phyloP scores from a whole-genome alignment of 805 yeast genomes.

The Schwanniomyces pseudopolymorphus region DNA sequence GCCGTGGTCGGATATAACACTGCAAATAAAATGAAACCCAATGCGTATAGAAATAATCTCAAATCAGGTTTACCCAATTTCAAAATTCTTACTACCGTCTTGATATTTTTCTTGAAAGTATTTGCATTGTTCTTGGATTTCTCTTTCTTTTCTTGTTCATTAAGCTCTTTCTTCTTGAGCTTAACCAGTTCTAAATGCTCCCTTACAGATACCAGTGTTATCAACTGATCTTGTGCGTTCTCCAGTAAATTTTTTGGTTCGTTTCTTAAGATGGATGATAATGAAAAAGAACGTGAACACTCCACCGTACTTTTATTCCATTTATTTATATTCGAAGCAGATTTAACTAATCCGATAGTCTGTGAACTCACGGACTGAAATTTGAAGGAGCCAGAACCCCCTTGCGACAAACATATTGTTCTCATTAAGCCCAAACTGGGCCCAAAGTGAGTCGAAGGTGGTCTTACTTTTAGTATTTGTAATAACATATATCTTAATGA shows the following conservation, averaged over 20 bases:
- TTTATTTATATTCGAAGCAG: background rate
- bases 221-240: background rate
- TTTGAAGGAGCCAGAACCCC: background rate
- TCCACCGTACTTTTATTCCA: background rate
- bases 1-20: constrained; percentile 45
- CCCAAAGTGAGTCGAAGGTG: background rate
- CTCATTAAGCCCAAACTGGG: background rate
- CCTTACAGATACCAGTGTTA: constrained; percentile 16
- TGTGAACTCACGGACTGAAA: background rate
- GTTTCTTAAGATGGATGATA: constrained; percentile 1
- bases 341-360: background rate
- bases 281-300: background rate
- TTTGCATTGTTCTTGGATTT: constrained; percentile 24
- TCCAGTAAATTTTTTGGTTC: background rate
- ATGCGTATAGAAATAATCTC: constrained; percentile 35
- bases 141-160: constrained; percentile 35
- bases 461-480: constrained; percentile 1
- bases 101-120: constrained; percentile 31
- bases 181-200: constrained; percentile 29
- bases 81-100: constrained; percentile 38
- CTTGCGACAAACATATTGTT: background rate
- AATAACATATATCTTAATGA: constrained; percentile 2
- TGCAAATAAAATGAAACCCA: constrained; percentile 43
- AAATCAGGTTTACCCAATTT: constrained; percentile 40
- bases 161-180: constrained; percentile 20